These are phyloP conservation scores for Penicillium verhagenii DNA, from an alignment of 495 filamentous ascomycete genomes.

Conservation along the genomic window DNA sequence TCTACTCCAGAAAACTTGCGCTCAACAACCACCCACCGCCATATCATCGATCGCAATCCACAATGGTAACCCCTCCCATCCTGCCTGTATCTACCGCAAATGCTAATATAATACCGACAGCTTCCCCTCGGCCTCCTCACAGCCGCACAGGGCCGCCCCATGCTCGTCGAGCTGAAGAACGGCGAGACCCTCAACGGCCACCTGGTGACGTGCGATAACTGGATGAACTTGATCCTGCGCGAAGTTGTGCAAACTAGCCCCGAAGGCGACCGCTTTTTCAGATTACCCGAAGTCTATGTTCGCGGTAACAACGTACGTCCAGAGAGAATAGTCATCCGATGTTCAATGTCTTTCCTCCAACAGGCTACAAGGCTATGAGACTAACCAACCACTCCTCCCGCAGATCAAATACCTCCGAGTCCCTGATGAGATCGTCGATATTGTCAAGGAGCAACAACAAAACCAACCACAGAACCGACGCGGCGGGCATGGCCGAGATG, in stretches of 20 bases:
- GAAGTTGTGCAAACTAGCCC: slow-evolving; percentile 97
- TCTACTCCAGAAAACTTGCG: slow-evolving; percentile 6
- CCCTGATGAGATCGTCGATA: slow-evolving; percentile 90
- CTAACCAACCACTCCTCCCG: slow-evolving; percentile 5
- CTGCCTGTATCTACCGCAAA: neutral
- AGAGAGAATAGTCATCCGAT: neutral
- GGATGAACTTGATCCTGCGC: slow-evolving; percentile 97
- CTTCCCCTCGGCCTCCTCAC: slow-evolving; percentile 89
- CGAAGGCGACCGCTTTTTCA: slow-evolving; percentile 90
- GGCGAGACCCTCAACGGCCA: slow-evolving; percentile 97
- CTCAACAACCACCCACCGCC: slow-evolving; percentile 8
- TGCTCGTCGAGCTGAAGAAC: slow-evolving; percentile 99
- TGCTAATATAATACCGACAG: slow-evolving; percentile 41
- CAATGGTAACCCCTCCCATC: slow-evolving; percentile 20
- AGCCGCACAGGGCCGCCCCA: slow-evolving; percentile 95
- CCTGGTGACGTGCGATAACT: slow-evolving; percentile 93
- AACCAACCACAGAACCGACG: slow-evolving; percentile 61
- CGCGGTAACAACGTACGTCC: slow-evolving; percentile 87
- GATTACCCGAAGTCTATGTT: slow-evolving; percentile 90
- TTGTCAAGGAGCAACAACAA: slow-evolving; percentile 84
- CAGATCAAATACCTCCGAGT: slow-evolving; percentile 99
- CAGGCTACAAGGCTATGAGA: neutral
- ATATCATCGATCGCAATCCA: slow-evolving; percentile 20
- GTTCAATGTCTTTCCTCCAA: neutral
- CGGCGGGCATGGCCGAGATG: slow-evolving; percentile 29